Base-by-base conservation (phyloP, 2,329 filamentous ascomycete genomes). In the Penicillium verrucosum region DNA sequence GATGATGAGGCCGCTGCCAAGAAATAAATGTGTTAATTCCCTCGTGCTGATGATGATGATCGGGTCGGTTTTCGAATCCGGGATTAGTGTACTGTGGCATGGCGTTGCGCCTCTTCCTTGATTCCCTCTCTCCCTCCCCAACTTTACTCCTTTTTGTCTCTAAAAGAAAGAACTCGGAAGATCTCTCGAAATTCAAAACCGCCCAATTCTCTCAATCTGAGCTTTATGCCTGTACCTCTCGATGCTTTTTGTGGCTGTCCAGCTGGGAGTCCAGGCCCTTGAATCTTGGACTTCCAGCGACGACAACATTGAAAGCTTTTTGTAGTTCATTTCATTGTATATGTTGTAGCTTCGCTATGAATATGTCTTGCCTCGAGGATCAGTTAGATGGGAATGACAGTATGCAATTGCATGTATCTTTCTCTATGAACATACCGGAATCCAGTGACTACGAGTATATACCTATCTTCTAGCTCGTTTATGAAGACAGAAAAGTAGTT, bases 1-100 rank as follows among this genome's bases (percentile, higher is more conserved):
- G 85, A 88, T 36, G 85, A 87, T 69, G 84, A 84, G 58, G 81
- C 83, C 63, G 77, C 77, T 61, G 74, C 81, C 66, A 84, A 79
- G 71, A 77, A 80, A 77, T 79, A 79, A 73, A 75, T 70, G 65
- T 75, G 69, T 52, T 65, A 65, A 70, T 70, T 68, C 64, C 67
- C 66, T 64, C 62, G 58, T 62, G 64, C 60, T 66, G 63, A 66
- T 72, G 70, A 73, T 73, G 71, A 73, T 71, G 70, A 73, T 73
- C 65, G 67, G 70, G 70, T 72, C 66, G 67, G 69, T 71, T 72
- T 70, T 70, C 65, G 64, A 60, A 65, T 68, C 64, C 64, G 64
- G 68, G 62, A 65, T 66, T 69, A 68, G 68, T 70, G 63, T 68
- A 68, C 60, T 70, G 66, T 73, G 70, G 71, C 65, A 70, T 73